These are phyloP conservation scores for Lepidium didymum DNA, from an alignment of 345 rosid genomes.

Conservation along the genomic window DNA sequence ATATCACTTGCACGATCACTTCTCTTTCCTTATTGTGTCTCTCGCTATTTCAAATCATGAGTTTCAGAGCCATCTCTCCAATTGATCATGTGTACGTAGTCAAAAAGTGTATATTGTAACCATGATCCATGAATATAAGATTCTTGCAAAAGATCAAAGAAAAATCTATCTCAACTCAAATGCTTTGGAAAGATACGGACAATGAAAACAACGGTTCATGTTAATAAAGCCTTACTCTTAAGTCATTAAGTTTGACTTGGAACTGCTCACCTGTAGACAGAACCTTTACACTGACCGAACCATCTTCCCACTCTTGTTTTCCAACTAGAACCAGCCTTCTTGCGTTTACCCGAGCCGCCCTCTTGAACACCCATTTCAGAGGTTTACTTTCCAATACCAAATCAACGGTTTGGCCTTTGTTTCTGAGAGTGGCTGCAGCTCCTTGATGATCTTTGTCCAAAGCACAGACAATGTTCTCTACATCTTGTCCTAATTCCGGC, in stretches of 20 bases:
- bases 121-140: neutral
- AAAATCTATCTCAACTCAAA: neutral
- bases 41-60: neutral
- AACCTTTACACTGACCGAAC: constrained; percentile 71
- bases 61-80: neutral
- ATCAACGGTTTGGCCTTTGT: constrained; percentile 76
- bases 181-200: neutral
- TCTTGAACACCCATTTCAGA: constrained; percentile 90
- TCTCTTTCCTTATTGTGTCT: neutral
- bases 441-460: constrained; percentile 72
- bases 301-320: constrained; percentile 68
- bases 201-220: neutral
- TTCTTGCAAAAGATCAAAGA: neutral
- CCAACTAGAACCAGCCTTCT: constrained; percentile 77
- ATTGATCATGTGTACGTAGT: neutral
- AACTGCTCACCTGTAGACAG: constrained; percentile 68
- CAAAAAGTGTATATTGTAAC: neutral
- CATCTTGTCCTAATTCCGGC: constrained; percentile 56
- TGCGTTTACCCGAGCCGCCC: constrained; percentile 77
- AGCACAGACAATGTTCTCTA: constrained; percentile 78
- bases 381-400: constrained; percentile 83
- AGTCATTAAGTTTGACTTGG: constrained; percentile 65
- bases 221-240: constrained; percentile 29
- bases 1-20: neutral
- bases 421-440: constrained; percentile 70